Conservation (phyloP, 176 grass and related monocot genomes). For the Zea luxurians region DNA sequence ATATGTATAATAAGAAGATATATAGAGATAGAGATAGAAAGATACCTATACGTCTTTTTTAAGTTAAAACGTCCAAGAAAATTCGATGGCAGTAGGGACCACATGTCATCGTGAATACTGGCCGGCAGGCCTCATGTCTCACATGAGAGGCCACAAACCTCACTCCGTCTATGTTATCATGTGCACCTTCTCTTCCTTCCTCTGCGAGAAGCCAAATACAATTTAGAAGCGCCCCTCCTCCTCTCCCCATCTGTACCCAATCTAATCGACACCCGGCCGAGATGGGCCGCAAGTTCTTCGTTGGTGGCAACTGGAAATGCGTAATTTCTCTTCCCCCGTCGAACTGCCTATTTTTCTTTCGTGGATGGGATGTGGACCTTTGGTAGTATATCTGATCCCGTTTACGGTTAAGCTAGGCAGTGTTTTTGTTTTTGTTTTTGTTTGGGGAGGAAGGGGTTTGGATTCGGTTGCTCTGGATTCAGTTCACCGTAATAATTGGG, state of each 20-base stretch:
- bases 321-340: slow-evolving; percentile 27
- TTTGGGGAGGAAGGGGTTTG: no score
- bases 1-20: no score
- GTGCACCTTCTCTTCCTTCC: slow-evolving; percentile 24
- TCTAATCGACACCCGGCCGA: slow-evolving; percentile 5
- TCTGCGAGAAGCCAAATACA: slow-evolving; percentile 31
- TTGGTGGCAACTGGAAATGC: slow-evolving; percentile 99
- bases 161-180: slow-evolving; percentile 36
- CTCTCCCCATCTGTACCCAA: slow-evolving; percentile 18
- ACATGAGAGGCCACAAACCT: slow-evolving; percentile 18
- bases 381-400: no score
- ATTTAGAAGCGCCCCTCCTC: slow-evolving; percentile 16
- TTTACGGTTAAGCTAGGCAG: background rate
- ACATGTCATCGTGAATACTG: slow-evolving; percentile 19
- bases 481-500: background rate
- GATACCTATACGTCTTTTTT: no score
- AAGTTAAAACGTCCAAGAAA: background rate
- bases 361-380: background rate
- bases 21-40: no score
- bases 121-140: slow-evolving; percentile 9
- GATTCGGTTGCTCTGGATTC: background rate
- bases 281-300: slow-evolving; percentile 94
- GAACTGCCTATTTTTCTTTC: background rate
- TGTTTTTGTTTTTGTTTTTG: background rate
- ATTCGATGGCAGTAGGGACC: background rate